A percentile compares a stretch with the other conserved stretches of the same genome.
Evolutionary conservation across 169 alveolate genomes (phyloP).

Genomic region (Plasmodium sp.): DNA sequence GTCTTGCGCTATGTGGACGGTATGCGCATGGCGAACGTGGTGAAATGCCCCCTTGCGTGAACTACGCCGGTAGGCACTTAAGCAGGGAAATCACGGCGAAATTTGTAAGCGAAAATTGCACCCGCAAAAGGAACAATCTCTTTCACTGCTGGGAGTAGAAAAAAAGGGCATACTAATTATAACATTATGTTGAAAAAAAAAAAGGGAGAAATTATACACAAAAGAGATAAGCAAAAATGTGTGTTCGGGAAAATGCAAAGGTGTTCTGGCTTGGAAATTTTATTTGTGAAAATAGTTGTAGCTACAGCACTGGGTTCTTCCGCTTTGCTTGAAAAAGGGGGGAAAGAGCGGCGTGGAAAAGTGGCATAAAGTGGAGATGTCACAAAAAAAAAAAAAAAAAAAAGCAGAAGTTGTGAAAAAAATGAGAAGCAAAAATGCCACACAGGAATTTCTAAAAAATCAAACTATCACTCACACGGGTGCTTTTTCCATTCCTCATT

Average conservation of each 20-base stretch:
- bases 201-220: neutral
- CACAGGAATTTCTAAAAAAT: neutral
- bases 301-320: constrained; percentile 6
- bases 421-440: neutral
- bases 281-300: neutral
- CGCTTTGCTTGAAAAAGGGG: neutral
- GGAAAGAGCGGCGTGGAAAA: neutral
- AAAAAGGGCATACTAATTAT: neutral
- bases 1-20: neutral
- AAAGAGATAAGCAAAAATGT: neutral
- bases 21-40: neutral
- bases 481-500: neutral
- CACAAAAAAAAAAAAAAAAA: neutral
- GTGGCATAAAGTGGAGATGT: neutral
- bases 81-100: neutral
- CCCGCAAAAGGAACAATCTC: neutral
- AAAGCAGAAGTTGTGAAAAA: neutral
- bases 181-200: neutral
- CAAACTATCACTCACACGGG: neutral
- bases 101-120: neutral
- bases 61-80: neutral
- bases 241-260: neutral
- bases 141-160: neutral
- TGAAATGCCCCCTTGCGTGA: neutral
- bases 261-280: neutral